Base-by-base conservation (phyloP, 2,329 filamentous ascomycete species). In the Elsinoe australis region DNA sequence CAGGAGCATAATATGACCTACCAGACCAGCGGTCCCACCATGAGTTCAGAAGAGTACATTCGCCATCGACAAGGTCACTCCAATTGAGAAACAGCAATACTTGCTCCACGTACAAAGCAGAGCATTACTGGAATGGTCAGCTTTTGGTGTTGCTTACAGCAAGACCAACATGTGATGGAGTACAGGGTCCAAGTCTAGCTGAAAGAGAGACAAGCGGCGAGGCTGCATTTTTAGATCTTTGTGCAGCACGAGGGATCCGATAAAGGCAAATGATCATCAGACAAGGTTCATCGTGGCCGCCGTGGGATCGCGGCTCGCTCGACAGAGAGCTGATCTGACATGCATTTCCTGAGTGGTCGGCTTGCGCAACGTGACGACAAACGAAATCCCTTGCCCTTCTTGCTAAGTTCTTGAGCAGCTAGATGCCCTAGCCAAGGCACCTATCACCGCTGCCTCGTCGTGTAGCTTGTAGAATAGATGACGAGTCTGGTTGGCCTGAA, bases 91-190 rank as follows among this genome's bases (percentile, higher is more conserved):
- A n/a, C n/a, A n/a, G n/a, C n/a, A n/a, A n/a, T n/a, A n/a, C n/a
- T n/a, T n/a, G n/a, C n/a, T n/a, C n/a, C n/a, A n/a, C n/a, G n/a
- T n/a, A n/a, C n/a, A 4, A 21, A 15, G 15, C 18, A 32, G 39
- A 44, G n/a, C 39, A 44, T 44, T 44, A 44, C 39, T 19, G 26
- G n/a, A 18, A 32, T 21, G 21, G 15, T 44, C 39, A 32, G 39
- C 26, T 17, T 12, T n/a, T 19, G 10, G 26, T 28, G 39, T 44
- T 44, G 39, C 26, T 32, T 17, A 18, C 39, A 10, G 39, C 39
- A 17, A 32, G 39, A 44, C 39, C 39, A 44, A 44, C 39, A 44
- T 18, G 18, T 21, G 21, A 19, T 21, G 21, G 21, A 24, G 24
- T 32, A 44, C 17, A 15, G 39, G 10, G 33, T 36, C 12, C 12